Base-by-base conservation (phyloP, 176 grass and related monocot genomes). In the Rhipidocladum racemiflorum region DNA sequence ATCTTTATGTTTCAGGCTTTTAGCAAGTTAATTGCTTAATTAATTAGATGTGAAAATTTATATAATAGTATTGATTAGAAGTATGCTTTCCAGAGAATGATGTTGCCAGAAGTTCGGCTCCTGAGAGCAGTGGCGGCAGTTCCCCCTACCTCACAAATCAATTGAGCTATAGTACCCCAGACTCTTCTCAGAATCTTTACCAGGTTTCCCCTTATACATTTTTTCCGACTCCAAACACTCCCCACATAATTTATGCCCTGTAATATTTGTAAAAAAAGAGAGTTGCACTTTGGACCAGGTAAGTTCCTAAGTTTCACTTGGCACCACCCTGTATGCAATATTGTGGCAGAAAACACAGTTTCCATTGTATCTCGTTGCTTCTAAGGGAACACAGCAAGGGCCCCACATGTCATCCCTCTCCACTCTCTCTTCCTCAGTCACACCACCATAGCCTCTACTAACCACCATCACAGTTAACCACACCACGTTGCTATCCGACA, bases 181-280 rank as follows among this genome's bases (percentile, higher is more conserved):
- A 93, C 8, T 43, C 53, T 54, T 80, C 89, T 56, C 89, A 87
- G 28, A 88, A 83, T 71, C 66, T 48, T 85, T 93, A 88, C 87
- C 85, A 95, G 96, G 96, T 97, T 87, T 60, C n/a, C 7, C 74
- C 50, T 77, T 76, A 38, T 70, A 54, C 35, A 82, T 87, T 42
- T 29, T 75, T 76, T 77, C 50, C 7, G 35, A 71, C 3, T 65
- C 73, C 16, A 68, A 42, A 68, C 5, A 57, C 65, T 61, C 5
- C 48, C 16, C 17, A 12, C 44, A 32, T 80, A 59, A 54, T 78
- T 53, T 56, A 36, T 43, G 25, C 38, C 2, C 6, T 48, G 51
- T 44, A 67, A 64, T 75, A 46, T 44, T 82, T 77, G 9, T 63
- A 28, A 34, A 75, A 84, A n/a, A n/a, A n/a, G n/a, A n/a, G n/a